Base-by-base conservation (phyloP, 345 rosid genomes). In the Eucalyptus pauciflora region DNA sequence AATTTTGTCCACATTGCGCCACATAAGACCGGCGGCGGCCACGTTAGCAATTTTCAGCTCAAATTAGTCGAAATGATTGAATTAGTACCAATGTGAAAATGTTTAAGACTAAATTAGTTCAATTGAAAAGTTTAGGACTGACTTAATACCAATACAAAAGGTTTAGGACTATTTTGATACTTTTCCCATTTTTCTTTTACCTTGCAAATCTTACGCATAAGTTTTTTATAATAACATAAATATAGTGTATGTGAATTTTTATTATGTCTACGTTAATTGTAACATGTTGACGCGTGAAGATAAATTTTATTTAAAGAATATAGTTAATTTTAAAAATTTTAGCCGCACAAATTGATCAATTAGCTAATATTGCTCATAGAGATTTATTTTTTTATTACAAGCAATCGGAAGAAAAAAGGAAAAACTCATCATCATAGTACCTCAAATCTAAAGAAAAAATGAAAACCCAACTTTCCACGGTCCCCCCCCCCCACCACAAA, bases 1-100 rank as follows among this genome's bases (percentile, higher is more conserved):
- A 17, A 52, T 17, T 52, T 52, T 52, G 56, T 52, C 4, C 56
- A 52, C 8, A 3, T 52, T 22, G 9, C 9, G 4, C 9, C 18
- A 51, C 22, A 51, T 17, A 51, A 17, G 56, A 51, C 4, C 2
- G 1, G 4, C 4, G 9, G 0, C 1, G 9, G 9, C 9, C 22
- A 51, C 4, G 0, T 17, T 9, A 17, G 9, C 2, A 51, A 17
- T 37, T 37, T 37, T 37, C 41, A 1, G 41, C 41, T 37, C 4
- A 37, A 37, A 37, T 37, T 37, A 37, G 41, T 4, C 41, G 41
- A 37, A 37, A 37, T 37, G 41, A 37, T 37, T 37, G 41, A 37
- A 37, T 37, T 37, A 4, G 41, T 37, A 37, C 41, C 41, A 37
- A 37, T 37, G 41, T 37, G 41, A 37, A 37, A 37, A 37, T 3